Conservation (phyloP, 306 rosid species). For the Rosa lucieae region DNA sequence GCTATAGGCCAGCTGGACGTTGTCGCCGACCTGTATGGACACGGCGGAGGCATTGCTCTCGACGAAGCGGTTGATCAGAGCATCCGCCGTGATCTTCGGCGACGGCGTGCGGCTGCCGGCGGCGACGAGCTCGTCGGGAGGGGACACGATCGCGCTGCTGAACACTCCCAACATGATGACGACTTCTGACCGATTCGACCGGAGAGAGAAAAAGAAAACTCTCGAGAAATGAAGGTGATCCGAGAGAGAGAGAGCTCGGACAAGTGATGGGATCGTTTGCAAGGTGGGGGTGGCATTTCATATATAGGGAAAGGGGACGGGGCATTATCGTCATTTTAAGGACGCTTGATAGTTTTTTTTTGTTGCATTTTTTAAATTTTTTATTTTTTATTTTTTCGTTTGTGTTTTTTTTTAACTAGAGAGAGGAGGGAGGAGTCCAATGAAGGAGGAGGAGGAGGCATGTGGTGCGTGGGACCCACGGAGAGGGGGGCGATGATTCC, state of each 20-base stretch:
- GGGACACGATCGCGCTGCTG: conserved; percentile 75
- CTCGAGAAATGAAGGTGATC: background rate
- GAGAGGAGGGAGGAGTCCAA: background rate
- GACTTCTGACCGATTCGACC: background rate
- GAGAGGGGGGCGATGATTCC: conserved; percentile 18
- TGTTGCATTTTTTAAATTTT: background rate
- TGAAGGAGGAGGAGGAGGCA: background rate
- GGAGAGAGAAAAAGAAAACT: background rate
- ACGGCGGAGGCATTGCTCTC: conserved; percentile 54
- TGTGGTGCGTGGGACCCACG: conserved; percentile 21
- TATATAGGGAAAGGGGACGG: conserved; percentile 30
- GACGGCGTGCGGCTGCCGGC: conserved; percentile 96
- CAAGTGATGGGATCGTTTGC: conserved; percentile 4
- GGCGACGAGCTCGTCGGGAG: conserved; percentile 87
- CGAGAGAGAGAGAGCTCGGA: conserved; percentile 8
- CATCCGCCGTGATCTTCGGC: conserved; percentile 57
- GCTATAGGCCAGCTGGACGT: conserved; percentile 64
- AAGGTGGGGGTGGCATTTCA: background rate
- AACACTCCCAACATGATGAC: conserved; percentile 74
- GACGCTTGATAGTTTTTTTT: background rate
- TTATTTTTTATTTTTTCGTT: background rate
- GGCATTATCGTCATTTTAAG: conserved; percentile 26
- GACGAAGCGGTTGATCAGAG: conserved; percentile 63
- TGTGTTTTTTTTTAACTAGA: background rate
- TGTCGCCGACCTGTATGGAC: conserved; percentile 66